phyloP scores from a whole-genome alignment of 805 yeast genomes.

The Nakazawaea holstii region DNA sequence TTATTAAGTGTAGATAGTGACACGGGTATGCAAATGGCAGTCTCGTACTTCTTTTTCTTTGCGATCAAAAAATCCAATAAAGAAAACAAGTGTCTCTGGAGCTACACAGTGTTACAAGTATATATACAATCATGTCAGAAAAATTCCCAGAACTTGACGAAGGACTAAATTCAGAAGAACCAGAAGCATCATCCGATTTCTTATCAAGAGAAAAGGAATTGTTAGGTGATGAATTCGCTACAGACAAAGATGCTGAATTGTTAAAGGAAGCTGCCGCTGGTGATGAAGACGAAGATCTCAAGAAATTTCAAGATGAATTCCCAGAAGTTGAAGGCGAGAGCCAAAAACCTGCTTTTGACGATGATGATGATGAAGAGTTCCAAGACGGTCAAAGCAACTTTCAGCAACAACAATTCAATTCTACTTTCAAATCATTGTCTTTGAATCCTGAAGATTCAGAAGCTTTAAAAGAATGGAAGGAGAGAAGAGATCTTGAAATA shows the following conservation, averaged over 20 bases:
- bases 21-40: too few relatives aligned
- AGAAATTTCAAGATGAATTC: constrained; percentile 59
- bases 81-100: not conserved
- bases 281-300: constrained; percentile 40
- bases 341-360: constrained; percentile 11
- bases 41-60: too few relatives aligned
- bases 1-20: too few relatives aligned
- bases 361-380: constrained; percentile 35
- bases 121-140: constrained; percentile 49
- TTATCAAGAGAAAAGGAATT: constrained; percentile 63
- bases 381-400: constrained; percentile 36
- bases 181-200: constrained; percentile 47
- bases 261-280: constrained; percentile 33
- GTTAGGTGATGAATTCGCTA: constrained; percentile 66
- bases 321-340: constrained; percentile 46
- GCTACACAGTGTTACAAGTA: not conserved
- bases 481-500: constrained; percentile 73
- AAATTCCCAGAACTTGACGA: constrained; percentile 70
- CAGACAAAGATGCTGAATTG: constrained; percentile 52
- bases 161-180: constrained; percentile 29
- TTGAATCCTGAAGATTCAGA: constrained; percentile 43
- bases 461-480: constrained; percentile 73
- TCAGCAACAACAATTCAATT: constrained; percentile 17
- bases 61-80: not conserved
- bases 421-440: constrained; percentile 12